A percentile compares a stretch with the other conserved stretches of the same genome.
Evolutionary conservation across 495 filamentous ascomycete genomes (phyloP).

Genomic region (Neurospora terricola): DNA sequence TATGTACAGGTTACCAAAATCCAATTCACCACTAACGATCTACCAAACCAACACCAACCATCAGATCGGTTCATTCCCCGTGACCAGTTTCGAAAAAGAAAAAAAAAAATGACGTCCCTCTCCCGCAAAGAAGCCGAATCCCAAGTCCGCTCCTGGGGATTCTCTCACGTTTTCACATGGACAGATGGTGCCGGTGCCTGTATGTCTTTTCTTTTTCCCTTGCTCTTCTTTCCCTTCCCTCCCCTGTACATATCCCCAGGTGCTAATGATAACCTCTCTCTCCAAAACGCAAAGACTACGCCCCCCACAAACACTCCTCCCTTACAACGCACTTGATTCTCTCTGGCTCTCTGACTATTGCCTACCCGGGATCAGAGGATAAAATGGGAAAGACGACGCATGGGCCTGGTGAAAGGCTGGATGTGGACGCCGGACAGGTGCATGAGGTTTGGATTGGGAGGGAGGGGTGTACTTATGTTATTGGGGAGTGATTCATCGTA

Average conservation of each 20-base stretch:
- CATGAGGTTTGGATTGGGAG: conserved; percentile 82
- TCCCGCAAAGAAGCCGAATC: conserved; percentile 31
- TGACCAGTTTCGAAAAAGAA: too few species aligned
- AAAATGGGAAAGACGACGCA: conserved; percentile 58
- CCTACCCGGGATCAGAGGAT: conserved; percentile 48
- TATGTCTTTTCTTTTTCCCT: neutral
- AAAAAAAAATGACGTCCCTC: neutral
- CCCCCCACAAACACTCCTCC: conserved; percentile 59
- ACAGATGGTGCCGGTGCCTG: conserved; percentile 57
- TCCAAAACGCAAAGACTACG: conserved; percentile 48
- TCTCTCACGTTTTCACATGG: conserved; percentile 70
- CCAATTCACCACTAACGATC: neutral
- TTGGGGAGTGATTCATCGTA: conserved; percentile 68
- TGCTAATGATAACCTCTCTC: too few species aligned
- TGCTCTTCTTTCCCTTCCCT: neutral
- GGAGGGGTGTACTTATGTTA: conserved; percentile 75
- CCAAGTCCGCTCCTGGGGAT: conserved; percentile 68
- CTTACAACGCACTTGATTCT: conserved; percentile 73
- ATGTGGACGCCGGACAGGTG: conserved; percentile 58
- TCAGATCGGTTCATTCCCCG: too few species aligned
- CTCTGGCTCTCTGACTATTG: conserved; percentile 57
- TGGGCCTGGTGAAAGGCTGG: conserved; percentile 56
- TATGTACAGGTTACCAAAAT: too few species aligned
- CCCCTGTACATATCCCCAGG: too few species aligned
- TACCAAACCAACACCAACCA: neutral